Evolutionary conservation across 106 monocot species (phyloP), one percentile per base, ranked within the genome.

Genomic region (Allium sativum): DNA sequence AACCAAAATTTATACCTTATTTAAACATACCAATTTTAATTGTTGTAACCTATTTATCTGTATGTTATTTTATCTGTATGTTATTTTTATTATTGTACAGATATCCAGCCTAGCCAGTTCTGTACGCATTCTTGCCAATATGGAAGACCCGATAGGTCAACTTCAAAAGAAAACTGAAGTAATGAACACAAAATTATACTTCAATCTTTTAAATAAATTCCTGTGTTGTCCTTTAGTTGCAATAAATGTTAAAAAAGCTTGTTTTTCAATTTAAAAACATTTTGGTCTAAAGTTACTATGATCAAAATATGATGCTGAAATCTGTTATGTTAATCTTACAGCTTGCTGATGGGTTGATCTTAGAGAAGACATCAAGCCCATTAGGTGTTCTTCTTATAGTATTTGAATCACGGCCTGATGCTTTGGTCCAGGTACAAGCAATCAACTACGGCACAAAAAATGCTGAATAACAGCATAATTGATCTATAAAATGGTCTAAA

Each of bases 351-450:
- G 86, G 75, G 44, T 59, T 93, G 16, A 71, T 93, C n/a, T 82
- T 88, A 53, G 88, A 93, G 63, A 88, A 93, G 64, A 85, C 77
- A 61, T 82, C 85, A 18, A 70, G 65, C 42, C 85, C 93, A 22
- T 67, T 95, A 64, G 94, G 90, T 55, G 94, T 95, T 73, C 81
- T 95, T 8, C 58, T 95, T 13, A 95, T 90, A 73, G 68, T 95
- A 57, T 95, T 95, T 79, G 94, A 95, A 55, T 90, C 94, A 58
- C 81, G 94, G 44, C 90, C 94, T 66, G 94, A 95, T 84, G 94
- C 89, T 48, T 70, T 95, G 46, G 94, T 95, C 59, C 93, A 94
- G 93, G 93, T 93, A 80, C 31, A 62, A 66, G 21, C 3, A 31
- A 51, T 22, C n/a, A 10, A 44, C 18, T 53, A 8, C 40, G 48